Evolutionary conservation across 2,329 filamentous ascomycete species (phyloP).

Genomic region (Neoscytalidium dimidiatum): DNA sequence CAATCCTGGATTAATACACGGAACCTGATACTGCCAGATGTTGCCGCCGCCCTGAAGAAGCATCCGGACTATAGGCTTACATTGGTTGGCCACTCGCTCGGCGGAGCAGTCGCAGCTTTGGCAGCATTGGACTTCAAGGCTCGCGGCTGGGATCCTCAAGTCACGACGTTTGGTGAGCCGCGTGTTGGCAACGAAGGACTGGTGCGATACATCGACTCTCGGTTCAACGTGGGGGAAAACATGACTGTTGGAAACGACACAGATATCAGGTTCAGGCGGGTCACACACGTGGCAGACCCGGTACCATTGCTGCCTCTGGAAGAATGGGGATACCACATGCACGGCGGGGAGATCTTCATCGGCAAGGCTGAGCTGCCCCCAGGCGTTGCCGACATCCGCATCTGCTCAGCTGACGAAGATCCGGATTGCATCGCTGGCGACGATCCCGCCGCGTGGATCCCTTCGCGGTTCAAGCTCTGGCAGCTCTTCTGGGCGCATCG

Average conservation of each 20-base stretch:
- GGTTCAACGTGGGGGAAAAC: conserved; percentile 43
- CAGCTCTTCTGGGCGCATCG: conserved; percentile 89
- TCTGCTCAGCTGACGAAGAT: conserved; percentile 74
- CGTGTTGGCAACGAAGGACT: conserved; percentile 58
- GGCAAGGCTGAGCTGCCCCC: conserved; percentile 70
- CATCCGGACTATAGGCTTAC: conserved; percentile 74
- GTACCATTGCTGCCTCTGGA: conserved; percentile 81
- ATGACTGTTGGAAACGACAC: conserved; percentile 8
- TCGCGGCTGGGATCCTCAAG: conserved; percentile 71
- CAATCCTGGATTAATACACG: conserved; percentile 79
- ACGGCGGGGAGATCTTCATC: conserved; percentile 88
- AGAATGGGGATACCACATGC: conserved; percentile 86
- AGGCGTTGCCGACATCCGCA: conserved; percentile 64
- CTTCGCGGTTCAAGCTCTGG: conserved; percentile 75
- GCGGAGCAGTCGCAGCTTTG: conserved; percentile 86
- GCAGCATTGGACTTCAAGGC: conserved; percentile 80
- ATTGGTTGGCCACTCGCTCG: conserved; percentile 87
- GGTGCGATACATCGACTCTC: conserved; percentile 54
- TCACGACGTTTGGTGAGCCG: conserved; percentile 95
- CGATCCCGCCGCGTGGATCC: conserved; percentile 32
- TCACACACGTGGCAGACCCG: conserved; percentile 86
- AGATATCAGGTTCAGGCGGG: conserved; percentile 64
- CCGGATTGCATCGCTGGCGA: conserved; percentile 66
- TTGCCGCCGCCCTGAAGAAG: conserved; percentile 60
- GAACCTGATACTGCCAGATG: conserved; percentile 64